phyloP scores from a whole-genome alignment of 2,329 filamentous ascomycete species.

The Coleophoma crateriformis region DNA sequence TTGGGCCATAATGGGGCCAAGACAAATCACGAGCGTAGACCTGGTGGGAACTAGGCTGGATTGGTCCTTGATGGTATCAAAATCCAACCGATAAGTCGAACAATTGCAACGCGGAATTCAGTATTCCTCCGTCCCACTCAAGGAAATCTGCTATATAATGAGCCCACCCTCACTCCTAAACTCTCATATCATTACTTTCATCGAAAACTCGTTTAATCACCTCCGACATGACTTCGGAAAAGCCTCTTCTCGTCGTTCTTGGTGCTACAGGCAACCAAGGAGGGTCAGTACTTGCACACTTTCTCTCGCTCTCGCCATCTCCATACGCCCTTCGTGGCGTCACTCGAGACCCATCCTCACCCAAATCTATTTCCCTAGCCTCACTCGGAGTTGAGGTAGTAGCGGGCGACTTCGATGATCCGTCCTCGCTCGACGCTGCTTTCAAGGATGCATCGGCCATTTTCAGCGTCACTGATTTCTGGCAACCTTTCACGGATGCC shows the following conservation, averaged over 20 bases:
- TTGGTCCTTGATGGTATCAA: not conserved
- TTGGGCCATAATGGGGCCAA: slow-evolving; percentile 2
- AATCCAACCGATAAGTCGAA: slow-evolving; percentile 1
- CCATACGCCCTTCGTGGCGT: slow-evolving; percentile 37
- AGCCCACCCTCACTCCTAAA: slow-evolving; percentile 1
- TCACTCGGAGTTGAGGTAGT: slow-evolving; percentile 37
- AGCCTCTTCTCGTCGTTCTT: slow-evolving; percentile 32
- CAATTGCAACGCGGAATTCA: slow-evolving; percentile 1
- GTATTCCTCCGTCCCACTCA: not conserved
- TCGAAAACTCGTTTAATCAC: not conserved
- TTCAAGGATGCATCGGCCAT: slow-evolving; percentile 5
- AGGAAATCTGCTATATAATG: slow-evolving; percentile 1
- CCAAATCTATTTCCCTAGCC: slow-evolving; percentile 30
- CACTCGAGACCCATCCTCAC: slow-evolving; percentile 37
- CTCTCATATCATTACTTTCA: slow-evolving; percentile 2
- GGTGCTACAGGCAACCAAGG: slow-evolving; percentile 43
- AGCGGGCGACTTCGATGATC: slow-evolving; percentile 22
- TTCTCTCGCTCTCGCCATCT: slow-evolving; percentile 31
- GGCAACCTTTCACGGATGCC: slow-evolving; percentile 7
- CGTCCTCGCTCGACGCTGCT: slow-evolving; percentile 18
- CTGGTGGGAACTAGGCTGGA: slow-evolving; percentile 4
- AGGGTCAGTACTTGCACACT: slow-evolving; percentile 36
- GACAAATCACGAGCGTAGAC: not conserved
- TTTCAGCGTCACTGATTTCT: slow-evolving; percentile 8
- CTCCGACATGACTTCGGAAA: slow-evolving; percentile 8